phyloP scores from a whole-genome alignment of 805 yeast species.

The Yarrowia osloensis region DNA sequence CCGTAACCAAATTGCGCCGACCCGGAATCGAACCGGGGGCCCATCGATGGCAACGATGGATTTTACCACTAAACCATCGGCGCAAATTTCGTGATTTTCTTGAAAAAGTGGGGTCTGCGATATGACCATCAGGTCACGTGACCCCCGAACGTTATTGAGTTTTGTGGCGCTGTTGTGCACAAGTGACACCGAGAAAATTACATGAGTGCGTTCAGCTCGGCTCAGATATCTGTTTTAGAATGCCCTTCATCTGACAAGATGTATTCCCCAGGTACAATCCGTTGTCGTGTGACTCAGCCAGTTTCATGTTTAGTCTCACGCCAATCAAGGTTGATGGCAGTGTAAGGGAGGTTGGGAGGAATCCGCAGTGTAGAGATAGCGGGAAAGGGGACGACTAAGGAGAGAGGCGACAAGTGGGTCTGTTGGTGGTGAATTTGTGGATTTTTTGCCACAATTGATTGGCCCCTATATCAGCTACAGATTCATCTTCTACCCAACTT shows the following conservation, averaged over 20 bases:
- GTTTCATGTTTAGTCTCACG: not conserved
- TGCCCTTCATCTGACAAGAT: too few relatives aligned
- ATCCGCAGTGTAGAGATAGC: not conserved
- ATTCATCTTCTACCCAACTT: too few relatives aligned
- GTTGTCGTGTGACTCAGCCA: not conserved
- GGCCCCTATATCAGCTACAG: too few relatives aligned
- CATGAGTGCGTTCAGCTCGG: too few relatives aligned
- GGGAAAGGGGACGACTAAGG: not conserved
- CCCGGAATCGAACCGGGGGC: constrained; percentile 29
- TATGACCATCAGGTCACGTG: not conserved
- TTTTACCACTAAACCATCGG: constrained; percentile 27
- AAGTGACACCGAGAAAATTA: too few relatives aligned
- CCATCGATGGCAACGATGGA: constrained; percentile 28
- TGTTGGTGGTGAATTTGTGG: too few relatives aligned
- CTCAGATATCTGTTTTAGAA: too few relatives aligned
- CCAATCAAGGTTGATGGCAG: not conserved
- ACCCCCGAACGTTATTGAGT: not conserved
- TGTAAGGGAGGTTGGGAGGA: not conserved
- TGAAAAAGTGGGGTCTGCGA: not conserved
- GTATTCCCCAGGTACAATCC: too few relatives aligned
- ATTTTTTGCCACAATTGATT: too few relatives aligned
- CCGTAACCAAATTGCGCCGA: constrained; percentile 23
- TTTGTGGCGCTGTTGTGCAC: too few relatives aligned
- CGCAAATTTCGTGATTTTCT: not conserved
- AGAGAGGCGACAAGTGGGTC: too few relatives aligned